Base-by-base conservation (phyloP, 2,329 filamentous ascomycete genomes). In the Cladosporium velox region DNA sequence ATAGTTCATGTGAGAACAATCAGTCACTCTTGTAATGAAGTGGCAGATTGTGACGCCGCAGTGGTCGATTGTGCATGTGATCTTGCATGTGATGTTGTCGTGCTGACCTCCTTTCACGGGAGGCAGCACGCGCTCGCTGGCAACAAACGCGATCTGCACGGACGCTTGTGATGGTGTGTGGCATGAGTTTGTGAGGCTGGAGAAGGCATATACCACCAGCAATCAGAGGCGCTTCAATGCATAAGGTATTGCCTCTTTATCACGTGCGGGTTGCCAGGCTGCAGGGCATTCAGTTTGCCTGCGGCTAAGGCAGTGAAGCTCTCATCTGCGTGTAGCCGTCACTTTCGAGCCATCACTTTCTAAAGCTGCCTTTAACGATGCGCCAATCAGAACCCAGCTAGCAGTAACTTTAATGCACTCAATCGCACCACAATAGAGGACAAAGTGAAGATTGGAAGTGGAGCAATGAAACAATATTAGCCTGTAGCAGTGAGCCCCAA, bases 1-100 rank as follows among this genome's bases (percentile, higher is more conserved):
- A 11, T 47, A 21, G 41, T 55, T 34, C 59, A 62, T 51, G 59
- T 62, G 59, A 62, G 34, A 62, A 38, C 41, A 6, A 24, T 11
- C 28, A 21, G n/a, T 55, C 52, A 55, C 52, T 55, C 7, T n/a
- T 14, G 28, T 34, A 55, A 28, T 30, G 52, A 32, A 54, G 41
- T 24, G 41, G 8, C 21, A 15, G 49, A 55, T 34, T 21, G 10
- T 34, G 52, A 34, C 28, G 28, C 30, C n/a, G n/a, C 18, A 32
- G 21, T n/a, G 7, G 30, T 18, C 30, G 32, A 12, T 34, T 55
- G 52, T 34, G 10, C 52, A 55, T 32, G 52, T 55, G 52, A 55
- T 55, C n/a, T 47, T 21, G 41, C 41, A 47, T 47, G n/a, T 12
- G n/a, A 12, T 47, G n/a, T 47, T 47, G 8, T 47, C 18, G 15